Base-by-base conservation (phyloP, 2,329 filamentous ascomycete genomes). In the Penicillium sp. region DNA sequence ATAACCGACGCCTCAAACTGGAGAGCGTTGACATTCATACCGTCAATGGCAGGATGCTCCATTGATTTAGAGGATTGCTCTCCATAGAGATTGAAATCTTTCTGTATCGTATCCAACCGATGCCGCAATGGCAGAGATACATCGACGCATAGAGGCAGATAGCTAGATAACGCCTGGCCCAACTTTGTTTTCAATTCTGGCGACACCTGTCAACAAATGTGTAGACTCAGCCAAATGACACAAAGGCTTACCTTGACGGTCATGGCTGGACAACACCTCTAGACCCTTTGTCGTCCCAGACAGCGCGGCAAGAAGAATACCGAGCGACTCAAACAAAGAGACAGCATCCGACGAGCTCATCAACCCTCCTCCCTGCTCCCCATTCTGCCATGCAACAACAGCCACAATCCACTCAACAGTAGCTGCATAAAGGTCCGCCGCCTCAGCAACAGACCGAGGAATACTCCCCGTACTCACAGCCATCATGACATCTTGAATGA, bases 1-100 rank as follows among this genome's bases (percentile, higher is more conserved):
- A 82, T 76, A 9, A 85, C 73, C 16, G 68, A 74, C 13, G 76
- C 72, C 56, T 82, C 78, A 34, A 83, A 77, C 47, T 82, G 78
- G n/a, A 82, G 67, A 16, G 74, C 71, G 38, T 74, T 71, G 52
- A 74, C 76, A 59, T 76, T 72, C 16, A 76, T 65, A 26, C 68
- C 68, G 1, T 70, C 68, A 52, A 75, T 73, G 52, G 74, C 68
- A 36, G 76, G 67, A 8, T 76, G 74, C 38, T 76, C 71, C 42
- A 79, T 64, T 10, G 65, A 39, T 52, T 75, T 75, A 58, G 74
- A 66, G 61, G 72, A 51, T 63, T 73, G 64, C 66, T 79, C 62
- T 6, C 67, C 67, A 48, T 70, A 74, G n/a, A 76, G 56, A 52
- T 68, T 68, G 42, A 75, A 76, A 39, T 70, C 71, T 47, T 75